Percentiles rank a stretch among this genome's conserved stretches.
phyloP scores from a whole-genome alignment of 495 filamentous ascomycete genomes.

The Bombardia bombarda region DNA sequence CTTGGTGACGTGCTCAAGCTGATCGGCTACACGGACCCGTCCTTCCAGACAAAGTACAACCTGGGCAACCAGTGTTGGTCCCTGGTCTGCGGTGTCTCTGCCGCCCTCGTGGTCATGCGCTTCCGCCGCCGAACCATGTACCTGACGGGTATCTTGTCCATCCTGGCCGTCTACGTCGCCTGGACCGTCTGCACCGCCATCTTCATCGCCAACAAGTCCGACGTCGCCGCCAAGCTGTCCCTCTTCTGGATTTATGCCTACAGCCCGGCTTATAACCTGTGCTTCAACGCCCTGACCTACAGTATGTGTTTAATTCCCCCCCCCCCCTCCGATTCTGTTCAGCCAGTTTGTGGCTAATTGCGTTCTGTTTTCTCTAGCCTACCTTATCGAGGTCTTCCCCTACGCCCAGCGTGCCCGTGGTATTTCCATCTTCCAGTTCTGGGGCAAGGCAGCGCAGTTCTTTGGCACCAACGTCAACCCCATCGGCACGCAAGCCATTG shows the following conservation, averaged over 20 bases:
- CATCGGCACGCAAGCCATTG: constrained; percentile 50
- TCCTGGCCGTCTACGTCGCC: constrained; percentile 49
- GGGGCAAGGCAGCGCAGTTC: constrained; percentile 39
- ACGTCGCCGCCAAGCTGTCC: constrained; percentile 34
- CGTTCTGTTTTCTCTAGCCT: constrained; percentile 28
- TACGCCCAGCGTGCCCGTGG: constrained; percentile 53
- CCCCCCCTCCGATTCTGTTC: background rate
- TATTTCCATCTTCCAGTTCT: constrained; percentile 59
- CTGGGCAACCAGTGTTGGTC: constrained; percentile 53
- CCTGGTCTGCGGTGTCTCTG: constrained; percentile 44
- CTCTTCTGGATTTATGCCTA: constrained; percentile 60
- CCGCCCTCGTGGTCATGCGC: constrained; percentile 45
- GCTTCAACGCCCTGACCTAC: constrained; percentile 62
- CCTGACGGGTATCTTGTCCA: constrained; percentile 43
- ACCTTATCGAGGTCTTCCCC: constrained; percentile 58
- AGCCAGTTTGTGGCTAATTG: background rate
- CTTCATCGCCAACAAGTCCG: constrained; percentile 26
- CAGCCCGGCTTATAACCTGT: constrained; percentile 54
- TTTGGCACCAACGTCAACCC: constrained; percentile 56
- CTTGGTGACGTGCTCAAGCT: constrained; percentile 42
- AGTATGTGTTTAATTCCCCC: no score
- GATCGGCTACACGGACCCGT: constrained; percentile 43
- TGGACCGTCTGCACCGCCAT: constrained; percentile 52
- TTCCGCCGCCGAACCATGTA: constrained; percentile 56
- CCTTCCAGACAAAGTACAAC: constrained; percentile 48